Percentiles rank a stretch among this genome's conserved stretches.
phyloP scores from a whole-genome alignment of 306 rosid species.

The Gleditsia sinensis region DNA sequence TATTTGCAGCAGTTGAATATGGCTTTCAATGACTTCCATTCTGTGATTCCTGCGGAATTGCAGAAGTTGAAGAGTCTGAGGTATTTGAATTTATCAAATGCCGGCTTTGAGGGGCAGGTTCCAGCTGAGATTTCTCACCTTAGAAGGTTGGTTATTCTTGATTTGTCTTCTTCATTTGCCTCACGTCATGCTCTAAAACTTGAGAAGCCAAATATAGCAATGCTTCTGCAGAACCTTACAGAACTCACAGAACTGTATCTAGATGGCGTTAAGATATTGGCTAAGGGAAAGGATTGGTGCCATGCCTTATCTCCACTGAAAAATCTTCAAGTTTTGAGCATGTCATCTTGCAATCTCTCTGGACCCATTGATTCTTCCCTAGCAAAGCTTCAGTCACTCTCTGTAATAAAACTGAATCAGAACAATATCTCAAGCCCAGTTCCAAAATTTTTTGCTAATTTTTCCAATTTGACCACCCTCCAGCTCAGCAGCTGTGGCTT shows the following conservation, averaged over 20 bases:
- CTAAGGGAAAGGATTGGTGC: slow-evolving; percentile 45
- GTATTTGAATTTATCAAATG: neutral
- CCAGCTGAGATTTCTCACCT: slow-evolving; percentile 35
- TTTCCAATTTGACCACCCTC: slow-evolving; percentile 20
- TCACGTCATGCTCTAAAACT: too few species aligned
- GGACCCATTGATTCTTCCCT: slow-evolving; percentile 40
- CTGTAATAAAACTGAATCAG: neutral
- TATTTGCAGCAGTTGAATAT: neutral
- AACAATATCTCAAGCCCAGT: slow-evolving; percentile 29
- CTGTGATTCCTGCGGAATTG: neutral
- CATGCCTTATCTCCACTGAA: slow-evolving; percentile 10
- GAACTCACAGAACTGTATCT: slow-evolving; percentile 40
- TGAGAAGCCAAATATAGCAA: slow-evolving; percentile 18
- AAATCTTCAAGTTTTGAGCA: slow-evolving; percentile 30
- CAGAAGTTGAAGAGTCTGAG: neutral
- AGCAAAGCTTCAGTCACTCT: neutral
- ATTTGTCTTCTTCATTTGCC: too few species aligned
- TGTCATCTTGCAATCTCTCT: slow-evolving; percentile 30
- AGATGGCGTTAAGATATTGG: slow-evolving; percentile 44
- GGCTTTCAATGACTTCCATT: neutral
- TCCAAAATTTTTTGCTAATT: slow-evolving; percentile 20
- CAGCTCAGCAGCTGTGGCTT: neutral
- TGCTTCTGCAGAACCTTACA: slow-evolving; percentile 32
- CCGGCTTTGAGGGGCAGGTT: slow-evolving; percentile 23
- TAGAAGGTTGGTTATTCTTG: slow-evolving; percentile 29